Evolutionary conservation across 768 basidiomycete genomes (phyloP).

Genomic region (Russula vinacea): DNA sequence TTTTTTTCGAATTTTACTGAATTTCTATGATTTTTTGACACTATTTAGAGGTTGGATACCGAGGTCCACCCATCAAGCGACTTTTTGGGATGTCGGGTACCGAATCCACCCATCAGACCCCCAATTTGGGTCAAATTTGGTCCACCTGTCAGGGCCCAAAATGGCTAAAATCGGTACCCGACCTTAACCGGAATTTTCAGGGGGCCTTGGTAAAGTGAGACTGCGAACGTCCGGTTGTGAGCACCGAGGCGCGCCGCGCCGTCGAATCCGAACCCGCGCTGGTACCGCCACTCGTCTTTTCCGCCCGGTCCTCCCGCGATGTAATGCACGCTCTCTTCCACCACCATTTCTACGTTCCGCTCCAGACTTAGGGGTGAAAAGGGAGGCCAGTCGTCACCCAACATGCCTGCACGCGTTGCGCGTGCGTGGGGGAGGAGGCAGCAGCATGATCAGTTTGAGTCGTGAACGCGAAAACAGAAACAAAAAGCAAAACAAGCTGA

Average conservation of each 20-base stretch:
- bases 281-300: conserved; percentile 2
- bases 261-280: conserved; percentile 13
- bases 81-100: no score
- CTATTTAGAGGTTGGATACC: no score
- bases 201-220: conserved; percentile 48
- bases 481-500: background rate
- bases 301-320: background rate
- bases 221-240: conserved; percentile 31
- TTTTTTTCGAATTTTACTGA: no score
- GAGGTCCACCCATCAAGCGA: no score
- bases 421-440: no score
- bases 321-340: conserved; percentile 20
- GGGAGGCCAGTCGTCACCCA: conserved; percentile 12
- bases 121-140: no score
- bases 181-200: no score
- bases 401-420: conserved; percentile 7
- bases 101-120: no score
- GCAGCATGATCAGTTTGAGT: background rate
- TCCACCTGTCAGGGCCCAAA: no score
- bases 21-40: no score
- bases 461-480: background rate
- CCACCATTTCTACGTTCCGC: conserved; percentile 10
- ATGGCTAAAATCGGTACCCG: no score
- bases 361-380: conserved; percentile 1
- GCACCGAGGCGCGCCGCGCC: conserved; percentile 13